Conservation (phyloP, 192 early-diverging fungal genomes). For the Podila epicladia region DNA sequence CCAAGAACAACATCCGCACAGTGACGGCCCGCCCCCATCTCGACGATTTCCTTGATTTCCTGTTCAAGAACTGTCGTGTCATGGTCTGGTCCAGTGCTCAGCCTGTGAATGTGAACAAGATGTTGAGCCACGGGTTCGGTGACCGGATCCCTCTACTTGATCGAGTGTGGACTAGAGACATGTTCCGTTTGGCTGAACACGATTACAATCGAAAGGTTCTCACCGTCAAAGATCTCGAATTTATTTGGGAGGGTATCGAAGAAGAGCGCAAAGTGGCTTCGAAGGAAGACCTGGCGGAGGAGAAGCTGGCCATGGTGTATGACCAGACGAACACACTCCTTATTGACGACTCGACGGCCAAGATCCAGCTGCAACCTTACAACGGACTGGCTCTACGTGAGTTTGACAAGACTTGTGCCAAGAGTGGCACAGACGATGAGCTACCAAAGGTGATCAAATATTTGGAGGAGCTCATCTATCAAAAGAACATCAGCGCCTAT, state of each 20-base stretch:
- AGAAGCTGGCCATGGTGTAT: conserved; percentile 3
- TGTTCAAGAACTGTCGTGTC: conserved; percentile 68
- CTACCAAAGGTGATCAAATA: conserved; percentile 52
- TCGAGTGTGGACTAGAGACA: conserved; percentile 67
- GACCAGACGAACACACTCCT: conserved; percentile 63
- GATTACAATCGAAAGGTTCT: conserved; percentile 55
- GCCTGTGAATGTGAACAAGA: conserved; percentile 57
- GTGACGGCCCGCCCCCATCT: conserved; percentile 64
- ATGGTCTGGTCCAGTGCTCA: conserved; percentile 83
- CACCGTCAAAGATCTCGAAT: conserved; percentile 72
- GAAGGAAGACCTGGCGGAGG: neutral
- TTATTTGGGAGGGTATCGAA: conserved; percentile 61
- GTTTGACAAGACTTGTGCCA: conserved; percentile 30
- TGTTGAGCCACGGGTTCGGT: conserved; percentile 33
- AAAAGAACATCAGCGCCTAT: conserved; percentile 59
- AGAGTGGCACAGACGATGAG: conserved; percentile 52
- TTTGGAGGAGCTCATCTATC: conserved; percentile 48
- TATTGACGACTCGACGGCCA: conserved; percentile 61
- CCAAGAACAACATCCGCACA: conserved; percentile 17
- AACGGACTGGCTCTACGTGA: conserved; percentile 55
- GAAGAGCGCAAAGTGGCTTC: neutral
- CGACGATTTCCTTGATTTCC: conserved; percentile 65
- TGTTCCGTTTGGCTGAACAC: conserved; percentile 55
- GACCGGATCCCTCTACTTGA: conserved; percentile 54
- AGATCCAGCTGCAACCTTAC: conserved; percentile 60